These are phyloP conservation scores for Aquilaria sinensis DNA, from an alignment of 345 rosid species.

Conservation along the genomic window DNA sequence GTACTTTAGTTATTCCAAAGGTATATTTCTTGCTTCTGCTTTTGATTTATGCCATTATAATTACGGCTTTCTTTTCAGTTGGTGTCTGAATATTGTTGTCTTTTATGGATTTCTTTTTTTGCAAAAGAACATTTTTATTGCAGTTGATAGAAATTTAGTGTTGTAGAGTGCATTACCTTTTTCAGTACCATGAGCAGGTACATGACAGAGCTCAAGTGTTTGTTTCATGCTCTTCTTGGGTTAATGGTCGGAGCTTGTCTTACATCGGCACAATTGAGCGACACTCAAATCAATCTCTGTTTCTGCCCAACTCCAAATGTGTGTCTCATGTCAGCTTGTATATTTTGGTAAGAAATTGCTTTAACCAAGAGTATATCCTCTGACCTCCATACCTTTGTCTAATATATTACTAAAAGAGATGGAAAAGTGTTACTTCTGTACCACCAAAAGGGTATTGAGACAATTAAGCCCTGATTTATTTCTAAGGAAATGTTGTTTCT, in stretches of 20 bases:
- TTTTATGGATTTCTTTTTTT: not conserved
- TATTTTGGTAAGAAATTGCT: slow-evolving; percentile 45
- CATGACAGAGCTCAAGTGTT: slow-evolving; percentile 93
- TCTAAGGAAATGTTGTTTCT: too few relatives aligned
- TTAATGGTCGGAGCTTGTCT: slow-evolving; percentile 30
- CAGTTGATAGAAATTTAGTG: slow-evolving; percentile 1
- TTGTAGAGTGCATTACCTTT: not conserved
- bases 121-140: not conserved
- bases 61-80: not conserved
- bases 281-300: slow-evolving; percentile 61
- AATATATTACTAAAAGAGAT: too few relatives aligned
- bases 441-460: too few relatives aligned
- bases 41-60: not conserved
- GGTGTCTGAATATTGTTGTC: too few relatives aligned
- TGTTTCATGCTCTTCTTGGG: slow-evolving; percentile 44
- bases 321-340: slow-evolving; percentile 47
- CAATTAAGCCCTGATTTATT: too few relatives aligned
- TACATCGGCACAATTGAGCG: slow-evolving; percentile 60
- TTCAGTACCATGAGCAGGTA: slow-evolving; percentile 40
- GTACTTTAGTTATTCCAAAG: slow-evolving; percentile 55
- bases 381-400: too few relatives aligned
- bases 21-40: slow-evolving; percentile 27
- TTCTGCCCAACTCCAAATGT: slow-evolving; percentile 52
- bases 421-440: too few relatives aligned
- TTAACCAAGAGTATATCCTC: not conserved